These are phyloP conservation scores for Coniochaeta sp. DNA, from an alignment of 2,329 filamentous ascomycete genomes.

Conservation along the genomic window DNA sequence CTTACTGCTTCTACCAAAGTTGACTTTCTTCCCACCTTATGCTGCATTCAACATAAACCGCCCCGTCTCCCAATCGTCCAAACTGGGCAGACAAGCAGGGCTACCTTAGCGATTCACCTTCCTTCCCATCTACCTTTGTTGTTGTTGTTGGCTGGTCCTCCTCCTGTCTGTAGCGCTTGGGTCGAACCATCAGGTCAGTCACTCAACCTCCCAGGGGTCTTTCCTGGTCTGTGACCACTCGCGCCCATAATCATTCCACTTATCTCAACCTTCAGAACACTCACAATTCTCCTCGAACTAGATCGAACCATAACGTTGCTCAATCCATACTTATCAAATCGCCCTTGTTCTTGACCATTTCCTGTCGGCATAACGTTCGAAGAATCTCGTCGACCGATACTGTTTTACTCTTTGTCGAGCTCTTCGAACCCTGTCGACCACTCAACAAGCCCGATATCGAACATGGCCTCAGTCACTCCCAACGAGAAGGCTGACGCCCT, in stretches of 20 bases:
- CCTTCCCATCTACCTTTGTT: background rate
- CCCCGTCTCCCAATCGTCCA: background rate
- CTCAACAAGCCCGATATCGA: background rate
- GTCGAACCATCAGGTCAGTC: background rate
- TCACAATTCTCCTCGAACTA: background rate
- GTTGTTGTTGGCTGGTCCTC: background rate
- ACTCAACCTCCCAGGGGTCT: background rate
- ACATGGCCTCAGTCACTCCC: conserved; percentile 12
- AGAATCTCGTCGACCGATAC: too few relatives aligned
- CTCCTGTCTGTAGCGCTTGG: background rate
- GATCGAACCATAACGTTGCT: background rate
- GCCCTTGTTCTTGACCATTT: background rate
- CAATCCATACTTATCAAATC: background rate
- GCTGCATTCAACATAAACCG: background rate
- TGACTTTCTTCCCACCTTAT: background rate
- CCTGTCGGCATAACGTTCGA: too few relatives aligned
- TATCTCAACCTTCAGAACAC: background rate
- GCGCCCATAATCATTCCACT: background rate
- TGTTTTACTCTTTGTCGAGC: background rate
- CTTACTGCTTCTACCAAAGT: background rate
- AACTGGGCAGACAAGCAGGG: background rate
- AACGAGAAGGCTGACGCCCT: conserved; percentile 8
- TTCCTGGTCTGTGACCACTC: background rate
- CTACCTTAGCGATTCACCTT: background rate
- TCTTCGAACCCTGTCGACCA: background rate